Conservation (phyloP, 2,329 filamentous ascomycete species). For the Fusarium sp. region DNA sequence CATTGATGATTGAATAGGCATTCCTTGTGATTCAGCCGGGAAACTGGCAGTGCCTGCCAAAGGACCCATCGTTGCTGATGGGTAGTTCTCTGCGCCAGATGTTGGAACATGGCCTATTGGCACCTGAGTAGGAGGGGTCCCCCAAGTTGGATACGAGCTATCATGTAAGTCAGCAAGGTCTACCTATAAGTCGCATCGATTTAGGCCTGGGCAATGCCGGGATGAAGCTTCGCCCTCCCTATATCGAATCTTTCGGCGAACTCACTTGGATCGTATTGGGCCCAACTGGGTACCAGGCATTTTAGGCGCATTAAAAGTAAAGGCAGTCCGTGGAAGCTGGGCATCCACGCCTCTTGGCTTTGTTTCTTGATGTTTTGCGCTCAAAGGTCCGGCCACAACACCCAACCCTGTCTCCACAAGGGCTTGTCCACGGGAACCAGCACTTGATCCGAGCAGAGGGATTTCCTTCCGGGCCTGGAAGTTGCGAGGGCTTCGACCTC, state of each 20-base stretch:
- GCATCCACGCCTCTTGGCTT: conserved; percentile 65
- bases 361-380: conserved; percentile 65
- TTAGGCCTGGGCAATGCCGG: neutral
- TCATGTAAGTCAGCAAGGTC: conserved; percentile 45
- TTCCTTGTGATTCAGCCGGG: conserved; percentile 64
- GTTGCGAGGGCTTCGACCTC: conserved; percentile 91
- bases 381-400: conserved; percentile 68
- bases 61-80: conserved; percentile 64
- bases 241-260: conserved; percentile 33
- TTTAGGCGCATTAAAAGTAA: conserved; percentile 70
- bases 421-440: conserved; percentile 81
- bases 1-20: conserved; percentile 66
- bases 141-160: conserved; percentile 71
- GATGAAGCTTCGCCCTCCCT: neutral
- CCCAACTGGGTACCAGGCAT: conserved; percentile 65
- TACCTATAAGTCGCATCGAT: neutral
- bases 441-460: conserved; percentile 81
- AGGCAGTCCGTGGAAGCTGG: conserved; percentile 67
- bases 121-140: conserved; percentile 55
- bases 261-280: conserved; percentile 69
- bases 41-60: conserved; percentile 62
- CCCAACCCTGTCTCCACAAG: conserved; percentile 72
- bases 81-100: conserved; percentile 60
- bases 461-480: conserved; percentile 96
- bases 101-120: conserved; percentile 63